These are phyloP conservation scores for Aegilops longissima DNA, from an alignment of 176 grass and related monocot species.

Conservation along the genomic window DNA sequence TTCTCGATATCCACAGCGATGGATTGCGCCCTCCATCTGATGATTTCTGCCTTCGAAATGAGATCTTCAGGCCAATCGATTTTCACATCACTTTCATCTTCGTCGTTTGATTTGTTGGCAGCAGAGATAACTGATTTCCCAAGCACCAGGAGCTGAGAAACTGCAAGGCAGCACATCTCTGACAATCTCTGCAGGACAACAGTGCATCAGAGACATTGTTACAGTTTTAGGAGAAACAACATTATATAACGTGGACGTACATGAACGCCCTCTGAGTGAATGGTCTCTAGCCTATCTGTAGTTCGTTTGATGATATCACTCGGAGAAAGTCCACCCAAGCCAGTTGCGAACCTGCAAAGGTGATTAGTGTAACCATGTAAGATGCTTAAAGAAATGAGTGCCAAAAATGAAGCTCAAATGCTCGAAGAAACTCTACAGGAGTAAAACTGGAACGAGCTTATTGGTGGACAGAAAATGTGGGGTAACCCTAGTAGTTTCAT, in stretches of 20 bases:
- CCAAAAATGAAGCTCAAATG: background rate
- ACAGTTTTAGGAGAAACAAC: conserved; percentile 30
- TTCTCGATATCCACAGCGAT: conserved; percentile 74
- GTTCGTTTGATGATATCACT: conserved; percentile 90
- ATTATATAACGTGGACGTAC: conserved; percentile 50
- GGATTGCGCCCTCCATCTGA: conserved; percentile 77
- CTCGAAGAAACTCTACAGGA: background rate
- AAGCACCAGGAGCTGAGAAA: conserved; percentile 82
- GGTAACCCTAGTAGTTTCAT: background rate
- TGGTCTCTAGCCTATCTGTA: conserved; percentile 81
- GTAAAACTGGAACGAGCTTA: background rate
- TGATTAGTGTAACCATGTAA: background rate
- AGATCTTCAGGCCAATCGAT: conserved; percentile 93
- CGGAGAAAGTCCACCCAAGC: conserved; percentile 77
- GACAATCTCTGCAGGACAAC: conserved; percentile 72
- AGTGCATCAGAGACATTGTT: conserved; percentile 14
- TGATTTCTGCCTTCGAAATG: conserved; percentile 86
- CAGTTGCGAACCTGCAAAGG: conserved; percentile 64
- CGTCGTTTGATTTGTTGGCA: conserved; percentile 60
- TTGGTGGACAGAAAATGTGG: background rate
- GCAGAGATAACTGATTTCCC: conserved; percentile 83
- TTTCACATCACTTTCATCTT: conserved; percentile 60
- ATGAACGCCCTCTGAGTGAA: conserved; percentile 97
- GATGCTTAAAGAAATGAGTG: conserved; percentile 2
- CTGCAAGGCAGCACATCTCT: conserved; percentile 89